phyloP scores from a whole-genome alignment of 78 protist species.

The Mantamonas sphyraenae region DNA sequence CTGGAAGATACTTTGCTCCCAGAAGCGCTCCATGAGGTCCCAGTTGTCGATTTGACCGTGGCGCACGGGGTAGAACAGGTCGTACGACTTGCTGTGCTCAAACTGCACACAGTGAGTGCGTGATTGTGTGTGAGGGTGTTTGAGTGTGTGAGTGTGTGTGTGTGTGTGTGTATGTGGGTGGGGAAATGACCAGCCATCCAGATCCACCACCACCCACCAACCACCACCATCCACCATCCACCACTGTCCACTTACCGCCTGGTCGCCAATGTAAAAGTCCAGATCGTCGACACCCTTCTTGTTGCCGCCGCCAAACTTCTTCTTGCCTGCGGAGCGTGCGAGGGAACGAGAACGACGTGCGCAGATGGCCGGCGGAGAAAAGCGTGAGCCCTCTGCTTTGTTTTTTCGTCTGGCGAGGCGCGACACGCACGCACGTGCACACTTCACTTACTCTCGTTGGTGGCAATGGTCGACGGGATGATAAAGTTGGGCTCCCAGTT shows the following conservation, averaged over 20 bases:
- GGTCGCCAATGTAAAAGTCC: conserved; percentile 95
- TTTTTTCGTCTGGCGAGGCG: too few relatives aligned
- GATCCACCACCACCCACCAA: background rate
- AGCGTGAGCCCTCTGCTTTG: too few relatives aligned
- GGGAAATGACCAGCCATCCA: background rate
- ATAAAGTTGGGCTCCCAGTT: conserved; percentile 88
- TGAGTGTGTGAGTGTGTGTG: background rate
- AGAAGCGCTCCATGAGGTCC: conserved; percentile 95
- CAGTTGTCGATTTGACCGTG: conserved; percentile 91
- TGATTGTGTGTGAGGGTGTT: too few relatives aligned
- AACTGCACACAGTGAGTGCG: background rate
- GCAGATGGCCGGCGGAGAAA: background rate
- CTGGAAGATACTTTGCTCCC: conserved; percentile 95
- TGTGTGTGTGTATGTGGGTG: background rate
- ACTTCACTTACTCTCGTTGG: background rate
- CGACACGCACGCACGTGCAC: conserved; percentile 13
- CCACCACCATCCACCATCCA: background rate
- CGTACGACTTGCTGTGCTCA: conserved; percentile 54
- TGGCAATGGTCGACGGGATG: conserved; percentile 87
- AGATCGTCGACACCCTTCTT: conserved; percentile 87
- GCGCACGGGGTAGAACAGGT: conserved; percentile 72
- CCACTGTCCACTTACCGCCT: conserved; percentile 45
- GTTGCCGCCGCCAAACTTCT: too few relatives aligned
- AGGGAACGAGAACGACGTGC: background rate
- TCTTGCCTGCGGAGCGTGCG: background rate